Base-by-base conservation (phyloP, 192 early-diverging fungal species). In the Coemansia sp. region DNA sequence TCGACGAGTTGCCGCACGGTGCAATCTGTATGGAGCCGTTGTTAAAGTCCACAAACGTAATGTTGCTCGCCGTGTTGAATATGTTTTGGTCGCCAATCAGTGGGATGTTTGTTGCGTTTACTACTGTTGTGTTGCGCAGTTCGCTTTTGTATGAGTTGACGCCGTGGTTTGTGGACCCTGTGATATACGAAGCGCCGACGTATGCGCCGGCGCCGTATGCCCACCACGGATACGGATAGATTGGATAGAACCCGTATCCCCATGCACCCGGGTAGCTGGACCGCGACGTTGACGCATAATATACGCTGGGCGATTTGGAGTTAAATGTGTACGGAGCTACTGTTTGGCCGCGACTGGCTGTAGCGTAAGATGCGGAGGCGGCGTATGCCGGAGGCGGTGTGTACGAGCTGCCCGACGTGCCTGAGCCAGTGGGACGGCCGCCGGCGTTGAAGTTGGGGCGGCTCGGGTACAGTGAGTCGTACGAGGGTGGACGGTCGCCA, bases 201-300 rank as follows among this genome's bases (percentile, higher is more conserved):
- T 43, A 80, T 18, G 13, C 29, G 35, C 77, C 77, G n/a, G 57
- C 49, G 10, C 71, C 77, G 35, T 80, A 80, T 24, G 77, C 77
- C 77, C 77, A 80, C 47, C 41, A 80, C 5, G 77, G 77, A 22
- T 80, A 80, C 10, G 77, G 77, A 37, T 64, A 80, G 7, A 80
- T 61, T 2, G 77, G 77, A 38, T 80, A 80, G 24, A 61, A 80
- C 10, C 77, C 77, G 37, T 80, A 80, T 18, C 77, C 77, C 77
- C 77, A 80, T 1, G 77, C 71, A 0, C 77, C 77, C 29, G 71
- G 63, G 54, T 80, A 80, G 29, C 38, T 18, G 3, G 38, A 50
- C 16, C 77, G 60, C 37, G 61, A 52, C 3, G 71, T 54, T 41
- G 77, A 64, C 3, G 71, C 71, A 26, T 80, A 80, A 71, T 80